Evolutionary conservation across 345 rosid genomes (phyloP).

Genomic region (Bretschneidera sinensis): DNA sequence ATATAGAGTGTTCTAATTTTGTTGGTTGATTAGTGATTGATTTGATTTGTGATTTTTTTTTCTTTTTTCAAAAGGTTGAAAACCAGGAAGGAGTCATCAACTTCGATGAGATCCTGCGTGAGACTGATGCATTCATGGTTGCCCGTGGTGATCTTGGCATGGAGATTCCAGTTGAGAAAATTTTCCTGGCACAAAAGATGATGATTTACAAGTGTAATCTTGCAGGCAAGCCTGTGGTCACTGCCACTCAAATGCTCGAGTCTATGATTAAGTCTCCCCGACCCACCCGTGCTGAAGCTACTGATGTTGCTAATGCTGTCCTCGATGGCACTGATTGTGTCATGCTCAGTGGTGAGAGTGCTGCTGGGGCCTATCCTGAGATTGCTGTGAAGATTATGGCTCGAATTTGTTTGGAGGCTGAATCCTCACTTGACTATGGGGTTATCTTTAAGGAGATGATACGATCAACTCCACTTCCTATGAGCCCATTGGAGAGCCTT

Average conservation of each 20-base stretch:
- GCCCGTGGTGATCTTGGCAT: slow-evolving; percentile 95
- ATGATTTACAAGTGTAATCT: slow-evolving; percentile 95
- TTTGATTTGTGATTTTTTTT: neutral
- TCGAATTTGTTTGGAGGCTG: slow-evolving; percentile 74
- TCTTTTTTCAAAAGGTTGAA: slow-evolving; percentile 49
- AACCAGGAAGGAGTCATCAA: slow-evolving; percentile 93
- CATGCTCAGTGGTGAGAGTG: slow-evolving; percentile 94
- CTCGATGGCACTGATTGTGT: slow-evolving; percentile 92
- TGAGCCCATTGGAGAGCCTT: slow-evolving; percentile 93
- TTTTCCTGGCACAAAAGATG: slow-evolving; percentile 88
- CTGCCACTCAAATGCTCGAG: slow-evolving; percentile 93
- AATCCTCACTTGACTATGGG: slow-evolving; percentile 75
- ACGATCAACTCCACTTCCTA: slow-evolving; percentile 80
- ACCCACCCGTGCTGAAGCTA: slow-evolving; percentile 92
- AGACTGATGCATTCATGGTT: slow-evolving; percentile 93
- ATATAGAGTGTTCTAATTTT: neutral
- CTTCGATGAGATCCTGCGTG: slow-evolving; percentile 88
- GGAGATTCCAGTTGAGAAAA: slow-evolving; percentile 96
- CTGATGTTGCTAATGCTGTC: slow-evolving; percentile 90
- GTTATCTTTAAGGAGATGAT: slow-evolving; percentile 86
- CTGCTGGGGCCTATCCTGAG: slow-evolving; percentile 83
- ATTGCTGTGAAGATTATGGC: slow-evolving; percentile 87
- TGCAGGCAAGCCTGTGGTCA: slow-evolving; percentile 86
- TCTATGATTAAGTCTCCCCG: slow-evolving; percentile 93
- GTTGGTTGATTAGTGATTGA: neutral